phyloP scores from a whole-genome alignment of 306 rosid genomes.

The Neltuma alba region DNA sequence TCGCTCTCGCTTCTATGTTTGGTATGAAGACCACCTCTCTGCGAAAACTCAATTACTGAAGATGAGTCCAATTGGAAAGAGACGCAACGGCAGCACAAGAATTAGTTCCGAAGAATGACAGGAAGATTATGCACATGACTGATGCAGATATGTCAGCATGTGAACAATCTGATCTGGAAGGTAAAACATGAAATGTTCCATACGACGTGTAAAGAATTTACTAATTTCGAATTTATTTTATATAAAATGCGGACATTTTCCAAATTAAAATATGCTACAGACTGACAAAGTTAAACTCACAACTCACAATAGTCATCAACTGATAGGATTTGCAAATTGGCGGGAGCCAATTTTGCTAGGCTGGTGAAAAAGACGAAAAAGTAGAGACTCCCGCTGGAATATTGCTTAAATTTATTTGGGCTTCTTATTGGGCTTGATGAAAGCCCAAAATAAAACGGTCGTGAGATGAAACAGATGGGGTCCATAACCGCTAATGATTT shows the following conservation, averaged over 20 bases:
- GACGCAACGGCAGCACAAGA: no score
- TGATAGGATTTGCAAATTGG: background rate
- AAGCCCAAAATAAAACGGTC: background rate
- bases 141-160: no score
- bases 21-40: no score
- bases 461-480: background rate
- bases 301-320: background rate
- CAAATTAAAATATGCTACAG: background rate
- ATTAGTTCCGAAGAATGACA: no score
- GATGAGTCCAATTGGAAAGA: no score
- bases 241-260: background rate
- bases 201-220: background rate
- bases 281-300: background rate
- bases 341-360: background rate
- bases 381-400: no score
- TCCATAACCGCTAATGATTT: background rate
- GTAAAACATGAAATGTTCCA: background rate
- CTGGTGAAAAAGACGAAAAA: background rate
- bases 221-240: background rate
- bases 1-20: no score
- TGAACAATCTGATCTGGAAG: background rate
- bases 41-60: no score
- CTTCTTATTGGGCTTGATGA: background rate
- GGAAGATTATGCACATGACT: no score
- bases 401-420: background rate